Evolutionary conservation across 2,329 filamentous ascomycete genomes (phyloP), one percentile per base, ranked within the genome.

Genomic region (Trichoderma koningiopsis): DNA sequence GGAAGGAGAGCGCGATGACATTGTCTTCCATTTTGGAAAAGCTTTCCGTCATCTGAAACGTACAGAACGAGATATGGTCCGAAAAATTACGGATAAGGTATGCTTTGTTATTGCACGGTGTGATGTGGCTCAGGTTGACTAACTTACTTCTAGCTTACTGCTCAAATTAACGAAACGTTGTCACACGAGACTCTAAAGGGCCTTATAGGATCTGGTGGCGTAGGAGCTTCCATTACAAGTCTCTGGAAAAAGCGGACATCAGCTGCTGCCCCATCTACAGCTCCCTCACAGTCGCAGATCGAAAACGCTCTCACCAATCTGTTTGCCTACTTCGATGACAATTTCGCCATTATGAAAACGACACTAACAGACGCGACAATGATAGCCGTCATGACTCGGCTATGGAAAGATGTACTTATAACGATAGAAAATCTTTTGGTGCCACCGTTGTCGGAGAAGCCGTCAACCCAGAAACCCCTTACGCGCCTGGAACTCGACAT

Each of bases 341-440:
- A 99, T 76, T 99, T 99, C 80, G 93, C 94, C 70, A 97, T 98
- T 74, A 97, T 99, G 94, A 97, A 98, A 82, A 90, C 96, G 79
- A 97, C 95, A 0, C 84, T 99, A 68, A 98, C 96, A 0, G 91
- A 94, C 69, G 91, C 93, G 69, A 96, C 96, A n/a, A 97, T 99
- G 95, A 89, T 94, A 74, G 94, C 96, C 78, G 96, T 99, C 75
- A 99, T 99, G 96, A 96, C 94, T 27, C 89, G 96, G 56, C 83
- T 99, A 6, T 99, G 96, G 96, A 99, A 99, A 81, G 96, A 99
- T 79, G 94, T 97, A 0, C 85, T 99, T 19, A 90, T 94, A 74
- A 96, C 95, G 0, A 92, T 98, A 72, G 96, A 99, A 81, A 88
- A 88, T 47, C 85, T 99, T 22, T 86, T 99, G 49, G 95, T 99